Evolutionary conservation across 441 rosid species (phyloP), one percentile per base, ranked within the genome.

Genomic region (Erodium chrysanthum): DNA sequence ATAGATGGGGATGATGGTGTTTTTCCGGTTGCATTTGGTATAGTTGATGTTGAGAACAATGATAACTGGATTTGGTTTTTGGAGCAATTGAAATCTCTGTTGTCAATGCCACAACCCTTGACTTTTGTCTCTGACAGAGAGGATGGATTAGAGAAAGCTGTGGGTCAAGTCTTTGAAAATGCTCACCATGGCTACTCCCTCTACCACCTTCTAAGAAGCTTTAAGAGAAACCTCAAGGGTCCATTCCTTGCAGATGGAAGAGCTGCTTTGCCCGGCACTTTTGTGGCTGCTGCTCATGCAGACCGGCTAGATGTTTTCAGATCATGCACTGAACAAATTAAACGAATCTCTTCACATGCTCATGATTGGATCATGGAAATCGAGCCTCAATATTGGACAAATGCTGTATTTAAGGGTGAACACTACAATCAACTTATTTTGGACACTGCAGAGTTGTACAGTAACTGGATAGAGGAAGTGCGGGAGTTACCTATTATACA

Each of bases 191-290:
- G 94, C 46, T 88, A 84, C 73, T 88, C 96, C 20, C 76, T 92
- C 68, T 86, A 81, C 74, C 87, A 84, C 74, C 81, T 92, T 79
- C 80, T 87, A 76, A 92, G 88, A 75, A 84, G 81, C 77, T 86
- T 90, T 74, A 87, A 83, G 85, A 83, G 76, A 75, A 85, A 83
- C 76, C 79, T 88, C 75, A 84, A 76, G 82, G 98, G 96, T 56
- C 98, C 98, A 18, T 88, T 92, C 75, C 83, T 78, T 42, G 98
- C 92, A 64, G 96, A 88, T 35, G 96, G 96, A 61, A 90, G 79
- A 78, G 78, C 79, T 70, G 78, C 88, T 14, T 79, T 92, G 78
- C 82, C 88, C 20, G 81, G 79, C 70, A 76, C 71, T 70, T 74
- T 92, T 46, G 73, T 88, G 73, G 86, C 86, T 70, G 97, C 96